Conservation (phyloP, 192 early-diverging fungal genomes). For the Dimargaris xerosporica region DNA sequence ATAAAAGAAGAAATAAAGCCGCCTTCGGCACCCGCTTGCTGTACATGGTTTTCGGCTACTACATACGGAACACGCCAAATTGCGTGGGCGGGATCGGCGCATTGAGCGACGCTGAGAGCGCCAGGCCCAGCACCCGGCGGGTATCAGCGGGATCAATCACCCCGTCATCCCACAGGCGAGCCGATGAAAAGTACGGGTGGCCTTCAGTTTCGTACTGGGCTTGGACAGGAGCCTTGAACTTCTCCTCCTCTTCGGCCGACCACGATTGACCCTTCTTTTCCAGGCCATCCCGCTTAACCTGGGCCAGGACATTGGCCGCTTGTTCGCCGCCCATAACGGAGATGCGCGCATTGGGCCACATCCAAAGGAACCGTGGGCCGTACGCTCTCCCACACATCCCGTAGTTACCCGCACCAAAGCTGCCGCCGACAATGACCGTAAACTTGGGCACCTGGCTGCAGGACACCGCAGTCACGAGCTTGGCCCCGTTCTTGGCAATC, state of each 20-base stretch:
- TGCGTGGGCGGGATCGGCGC: slow-evolving; percentile 49
- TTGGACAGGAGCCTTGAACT: slow-evolving; percentile 69
- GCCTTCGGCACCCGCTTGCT: too few relatives aligned
- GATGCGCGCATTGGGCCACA: slow-evolving; percentile 88
- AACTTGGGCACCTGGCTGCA: slow-evolving; percentile 90
- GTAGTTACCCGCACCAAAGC: slow-evolving; percentile 84
- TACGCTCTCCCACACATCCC: slow-evolving; percentile 96
- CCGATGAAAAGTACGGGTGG: slow-evolving; percentile 87
- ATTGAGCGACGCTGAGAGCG: slow-evolving; percentile 64
- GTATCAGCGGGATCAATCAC: slow-evolving; percentile 83
- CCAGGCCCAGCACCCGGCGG: slow-evolving; percentile 71
- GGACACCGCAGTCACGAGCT: slow-evolving; percentile 88
- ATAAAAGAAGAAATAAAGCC: too few relatives aligned
- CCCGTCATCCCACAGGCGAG: slow-evolving; percentile 88
- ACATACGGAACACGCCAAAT: slow-evolving; percentile 98
- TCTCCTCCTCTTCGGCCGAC: slow-evolving; percentile 56
- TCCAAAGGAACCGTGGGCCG: slow-evolving; percentile 87
- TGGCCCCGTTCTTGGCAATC: slow-evolving; percentile 96
- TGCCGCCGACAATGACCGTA: slow-evolving; percentile 61
- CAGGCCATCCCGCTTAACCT: slow-evolving; percentile 69
- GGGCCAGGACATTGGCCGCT: slow-evolving; percentile 79
- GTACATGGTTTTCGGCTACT: slow-evolving; percentile 13
- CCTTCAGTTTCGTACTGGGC: slow-evolving; percentile 83
- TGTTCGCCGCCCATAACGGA: slow-evolving; percentile 98
- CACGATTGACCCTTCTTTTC: slow-evolving; percentile 61